These are phyloP conservation scores for Themeda triandra DNA, from an alignment of 176 grass and related monocot genomes.

Conservation along the genomic window DNA sequence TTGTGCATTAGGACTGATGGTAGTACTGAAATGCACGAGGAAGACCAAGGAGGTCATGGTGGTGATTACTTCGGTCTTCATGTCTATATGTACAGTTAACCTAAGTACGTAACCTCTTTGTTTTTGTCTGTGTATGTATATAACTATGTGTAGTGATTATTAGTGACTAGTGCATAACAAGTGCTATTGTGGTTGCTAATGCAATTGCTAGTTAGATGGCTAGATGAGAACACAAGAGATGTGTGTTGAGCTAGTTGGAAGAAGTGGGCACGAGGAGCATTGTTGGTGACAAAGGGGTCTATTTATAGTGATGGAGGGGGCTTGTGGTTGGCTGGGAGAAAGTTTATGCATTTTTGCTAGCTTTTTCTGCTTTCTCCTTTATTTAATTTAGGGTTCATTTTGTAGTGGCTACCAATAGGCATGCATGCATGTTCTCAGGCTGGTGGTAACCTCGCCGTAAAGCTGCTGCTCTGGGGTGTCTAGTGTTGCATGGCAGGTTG, in stretches of 20 bases:
- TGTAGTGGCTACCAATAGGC: neutral
- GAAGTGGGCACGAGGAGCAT: slow-evolving; percentile 17
- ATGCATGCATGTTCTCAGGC: neutral
- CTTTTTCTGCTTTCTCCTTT: neutral
- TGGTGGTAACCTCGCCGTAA: neutral
- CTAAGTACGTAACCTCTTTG: neutral
- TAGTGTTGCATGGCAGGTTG: neutral
- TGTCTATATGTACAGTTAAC: neutral
- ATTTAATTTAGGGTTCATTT: neutral
- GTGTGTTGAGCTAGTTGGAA: neutral
- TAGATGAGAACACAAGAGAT: neutral
- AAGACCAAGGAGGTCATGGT: slow-evolving; percentile 9
- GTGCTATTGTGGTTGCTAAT: neutral
- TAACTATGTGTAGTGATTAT: neutral
- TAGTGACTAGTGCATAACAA: neutral
- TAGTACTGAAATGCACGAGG: neutral
- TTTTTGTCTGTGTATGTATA: neutral
- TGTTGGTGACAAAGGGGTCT: slow-evolving; percentile 6
- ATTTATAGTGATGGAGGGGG: slow-evolving; percentile 1
- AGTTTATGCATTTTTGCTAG: slow-evolving; percentile 6
- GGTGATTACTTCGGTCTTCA: slow-evolving; percentile 18
- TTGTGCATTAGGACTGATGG: neutral
- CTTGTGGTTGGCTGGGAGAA: slow-evolving; percentile 4
- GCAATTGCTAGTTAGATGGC: neutral
- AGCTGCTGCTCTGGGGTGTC: neutral